Conservation (phyloP, 2,329 filamentous ascomycete species). For the Botryosphaeria dothidea region DNA sequence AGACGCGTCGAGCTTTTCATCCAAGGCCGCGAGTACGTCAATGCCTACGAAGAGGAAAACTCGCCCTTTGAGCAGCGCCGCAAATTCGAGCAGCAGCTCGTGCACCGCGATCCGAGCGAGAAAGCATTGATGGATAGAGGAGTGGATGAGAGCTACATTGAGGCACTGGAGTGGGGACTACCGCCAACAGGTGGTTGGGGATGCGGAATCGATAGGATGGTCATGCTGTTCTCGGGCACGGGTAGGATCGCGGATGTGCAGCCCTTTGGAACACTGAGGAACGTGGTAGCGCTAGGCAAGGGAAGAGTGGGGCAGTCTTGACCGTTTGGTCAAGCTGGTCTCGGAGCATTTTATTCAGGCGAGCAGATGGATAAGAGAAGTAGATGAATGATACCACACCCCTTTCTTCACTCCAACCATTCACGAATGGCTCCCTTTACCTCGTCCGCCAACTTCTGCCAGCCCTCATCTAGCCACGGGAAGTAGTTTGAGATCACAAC, state of each 20-base stretch:
- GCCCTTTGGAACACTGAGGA: constrained; percentile 80
- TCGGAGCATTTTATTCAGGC: neutral
- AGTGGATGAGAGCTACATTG: constrained; percentile 79
- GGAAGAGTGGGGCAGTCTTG: constrained; percentile 1
- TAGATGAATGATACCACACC: neutral
- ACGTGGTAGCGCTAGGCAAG: constrained; percentile 46
- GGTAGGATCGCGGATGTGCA: constrained; percentile 82
- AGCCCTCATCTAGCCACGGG: constrained; percentile 27
- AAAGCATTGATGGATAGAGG: constrained; percentile 44
- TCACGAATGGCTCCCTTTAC: constrained; percentile 27
- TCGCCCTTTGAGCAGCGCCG: constrained; percentile 80
- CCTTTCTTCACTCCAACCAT: constrained; percentile 14
- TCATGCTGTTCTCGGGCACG: constrained; percentile 84
- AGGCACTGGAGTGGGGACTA: constrained; percentile 81
- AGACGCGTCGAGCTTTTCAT: constrained; percentile 86
- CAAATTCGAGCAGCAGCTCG: constrained; percentile 71
- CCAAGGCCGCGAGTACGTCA: constrained; percentile 77
- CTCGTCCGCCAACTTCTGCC: constrained; percentile 27
- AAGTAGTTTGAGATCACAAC: constrained; percentile 26
- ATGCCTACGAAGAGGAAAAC: constrained; percentile 99
- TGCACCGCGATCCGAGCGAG: constrained; percentile 34
- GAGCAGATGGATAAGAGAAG: neutral
- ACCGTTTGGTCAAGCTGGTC: neutral
- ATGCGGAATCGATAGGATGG: constrained; percentile 84
- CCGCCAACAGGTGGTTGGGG: constrained; percentile 98